phyloP scores from a whole-genome alignment of 2,329 filamentous ascomycete genomes.

The Aspergillus pseudoterreus region DNA sequence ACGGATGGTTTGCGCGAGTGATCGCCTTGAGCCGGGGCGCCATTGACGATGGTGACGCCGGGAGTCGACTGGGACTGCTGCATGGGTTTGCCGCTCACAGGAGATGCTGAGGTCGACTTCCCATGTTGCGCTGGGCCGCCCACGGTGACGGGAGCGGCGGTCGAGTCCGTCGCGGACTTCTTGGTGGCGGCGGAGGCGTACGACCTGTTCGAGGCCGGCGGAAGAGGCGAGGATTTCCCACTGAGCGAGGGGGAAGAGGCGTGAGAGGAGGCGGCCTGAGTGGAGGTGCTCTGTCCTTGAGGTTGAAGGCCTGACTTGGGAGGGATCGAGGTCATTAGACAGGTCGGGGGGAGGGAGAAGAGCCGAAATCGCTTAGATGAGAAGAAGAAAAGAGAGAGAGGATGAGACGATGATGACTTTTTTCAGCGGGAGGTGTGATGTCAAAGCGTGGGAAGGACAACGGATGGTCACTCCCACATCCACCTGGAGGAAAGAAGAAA shows the following conservation, averaged over 20 bases:
- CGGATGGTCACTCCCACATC: neutral
- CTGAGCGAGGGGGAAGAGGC: slow-evolving; percentile 46
- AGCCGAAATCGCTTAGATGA: slow-evolving; percentile 2
- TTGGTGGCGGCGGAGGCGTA: slow-evolving; percentile 62
- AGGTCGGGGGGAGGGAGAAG: slow-evolving; percentile 19
- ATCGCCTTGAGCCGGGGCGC: slow-evolving; percentile 54
- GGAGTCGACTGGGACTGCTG: slow-evolving; percentile 35
- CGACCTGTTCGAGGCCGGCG: slow-evolving; percentile 53
- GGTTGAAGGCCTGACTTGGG: slow-evolving; percentile 47
- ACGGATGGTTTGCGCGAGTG: slow-evolving; percentile 86
- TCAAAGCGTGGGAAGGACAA: neutral
- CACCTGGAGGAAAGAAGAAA: neutral
- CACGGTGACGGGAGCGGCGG: slow-evolving; percentile 51
- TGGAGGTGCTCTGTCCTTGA: slow-evolving; percentile 47
- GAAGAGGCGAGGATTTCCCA: slow-evolving; percentile 49
- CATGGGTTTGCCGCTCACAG: slow-evolving; percentile 78
- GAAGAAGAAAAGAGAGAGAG: neutral
- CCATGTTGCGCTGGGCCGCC: slow-evolving; percentile 52
- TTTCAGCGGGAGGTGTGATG: neutral
- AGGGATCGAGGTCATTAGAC: slow-evolving; percentile 61
- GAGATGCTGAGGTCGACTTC: slow-evolving; percentile 65
- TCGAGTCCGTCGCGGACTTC: slow-evolving; percentile 52
- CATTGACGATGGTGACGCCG: slow-evolving; percentile 64
- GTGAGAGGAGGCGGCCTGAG: slow-evolving; percentile 46
- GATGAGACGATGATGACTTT: neutral